Base-by-base conservation (phyloP, 1,284 basidiomycete species). In the Heterobasidion parviporum region DNA sequence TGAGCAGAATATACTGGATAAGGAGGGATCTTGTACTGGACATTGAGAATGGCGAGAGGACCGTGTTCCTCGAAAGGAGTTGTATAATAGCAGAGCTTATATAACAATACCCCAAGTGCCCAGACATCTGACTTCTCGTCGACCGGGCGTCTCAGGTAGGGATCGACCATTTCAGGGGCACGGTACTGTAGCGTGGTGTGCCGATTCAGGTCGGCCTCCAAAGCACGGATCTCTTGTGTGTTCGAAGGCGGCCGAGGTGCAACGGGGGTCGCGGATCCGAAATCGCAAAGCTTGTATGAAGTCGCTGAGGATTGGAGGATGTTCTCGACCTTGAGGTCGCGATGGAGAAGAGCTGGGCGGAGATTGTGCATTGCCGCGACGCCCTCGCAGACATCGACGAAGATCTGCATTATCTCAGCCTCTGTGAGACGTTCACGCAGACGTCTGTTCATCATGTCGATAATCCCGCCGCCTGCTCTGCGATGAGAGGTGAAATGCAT, bases 291-390 rank as follows among this genome's bases (percentile, higher is more conserved):
- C 71, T 99, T 99, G 80, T 89, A 99, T 2, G 85, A 84, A 16
- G 85, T 83, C 8, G 74, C 70, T 32, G 81, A 83, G 55, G 84
- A 83, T 68, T 87, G 90, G 0, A 99, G 83, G 64, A 99, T 98
- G 70, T 99, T 99, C 72, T 99, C 97, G 46, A 98, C 94, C 73
- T 99, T 99, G 67, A 99, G 83, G 73, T 99, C 97, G 46, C 97
- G 91, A 69, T 99, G 97, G 43, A 99, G 80, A 49, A 99, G 79
- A 12, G 94, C 82, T 2, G 94, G 92, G 41, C 85, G 82, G 53
- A 93, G 83, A 60, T 93, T 89, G 70, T 99, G 97, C 97, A 99
- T 99, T 61, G 85, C 89, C 1, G 92, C 94, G 10, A 97, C 89
- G 33, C 92, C 87, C 72, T 96, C 93, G 67, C 91, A 94, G 18